Base-by-base conservation (phyloP, 305 asterid species). In the Rubia tinctorum region DNA sequence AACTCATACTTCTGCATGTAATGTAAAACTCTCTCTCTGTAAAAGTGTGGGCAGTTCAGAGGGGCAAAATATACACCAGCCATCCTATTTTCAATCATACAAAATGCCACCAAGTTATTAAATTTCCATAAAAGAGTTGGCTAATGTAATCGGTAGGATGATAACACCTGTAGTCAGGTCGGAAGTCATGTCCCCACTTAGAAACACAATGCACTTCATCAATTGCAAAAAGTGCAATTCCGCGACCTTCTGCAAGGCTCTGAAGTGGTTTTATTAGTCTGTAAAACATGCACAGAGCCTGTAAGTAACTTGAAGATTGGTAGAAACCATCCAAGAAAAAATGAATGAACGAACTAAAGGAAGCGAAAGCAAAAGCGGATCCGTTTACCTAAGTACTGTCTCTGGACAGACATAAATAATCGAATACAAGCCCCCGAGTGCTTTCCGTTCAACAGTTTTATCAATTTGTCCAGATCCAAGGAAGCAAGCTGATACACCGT, bases 141-240 rank as follows among this genome's bases (percentile, higher is more conserved):
- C 43, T 40, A 56, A 55, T 61, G 62, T 25, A 59, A 23, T n/a
- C 45, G 15, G 27, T 7, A 13, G 40, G 30, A 71, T 66, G 73
- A 72, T 64, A 78, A 49, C 68, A 90, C 95, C 96, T 88, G 82
- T 90, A 90, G 82, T 82, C 92, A 66, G 90, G 88, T 84, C 86
- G 90, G 82, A 90, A 90, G 84, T 88, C 95, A 80, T 90, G 96
- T 72, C 96, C 95, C 91, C 95, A 90, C 84, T 87, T 90, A 65
- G 96, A 90, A 84, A 90, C 89, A 80, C 96, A 90, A 76, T 90
- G 95, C 15, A 64, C 96, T 83, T 90, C 96, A 77, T 86, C 90
- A 42, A 88, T 81, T 55, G 96, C 96, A 76, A 90, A 84, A 27
- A 88, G 75, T 71, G 92, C 95, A 78, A 90, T 88, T 73, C 96